A percentile compares a stretch with the other conserved stretches of the same genome.
These are phyloP conservation scores for Fusarium mundagurra DNA, from an alignment of 2,329 filamentous ascomycete genomes.

Conservation along the genomic window DNA sequence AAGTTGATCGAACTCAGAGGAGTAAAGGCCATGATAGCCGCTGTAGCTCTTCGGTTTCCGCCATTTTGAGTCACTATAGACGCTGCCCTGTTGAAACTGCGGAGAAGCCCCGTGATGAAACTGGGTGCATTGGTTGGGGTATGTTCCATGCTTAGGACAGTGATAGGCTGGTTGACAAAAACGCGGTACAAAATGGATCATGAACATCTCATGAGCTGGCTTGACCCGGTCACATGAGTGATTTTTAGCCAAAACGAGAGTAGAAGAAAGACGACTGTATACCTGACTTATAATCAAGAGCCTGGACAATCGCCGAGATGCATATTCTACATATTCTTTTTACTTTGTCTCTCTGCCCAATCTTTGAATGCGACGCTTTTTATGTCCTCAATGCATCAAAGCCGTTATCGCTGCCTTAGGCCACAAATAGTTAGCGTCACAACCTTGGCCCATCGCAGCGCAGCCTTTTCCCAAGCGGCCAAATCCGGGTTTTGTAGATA, in stretches of 20 bases:
- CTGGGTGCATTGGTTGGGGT: conserved; percentile 22
- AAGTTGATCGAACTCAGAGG: neutral
- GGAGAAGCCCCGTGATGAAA: conserved; percentile 39
- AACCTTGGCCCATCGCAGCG: conserved; percentile 35
- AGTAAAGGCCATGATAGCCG: conserved; percentile 2
- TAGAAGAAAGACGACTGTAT: neutral
- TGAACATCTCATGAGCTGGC: neutral
- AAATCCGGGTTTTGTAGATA: conserved; percentile 50
- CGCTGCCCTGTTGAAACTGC: conserved; percentile 26
- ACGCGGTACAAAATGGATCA: neutral
- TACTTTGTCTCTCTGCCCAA: neutral
- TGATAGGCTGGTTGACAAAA: neutral
- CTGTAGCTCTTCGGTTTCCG: conserved; percentile 4
- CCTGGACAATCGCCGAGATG: neutral
- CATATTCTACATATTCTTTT: neutral
- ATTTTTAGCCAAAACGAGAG: neutral
- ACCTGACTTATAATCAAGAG: no score
- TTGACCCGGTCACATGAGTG: neutral
- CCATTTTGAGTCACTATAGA: conserved; percentile 35
- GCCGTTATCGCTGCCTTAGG: conserved; percentile 51
- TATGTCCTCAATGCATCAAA: neutral
- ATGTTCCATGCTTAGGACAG: neutral
- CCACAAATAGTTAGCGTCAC: conserved; percentile 46
- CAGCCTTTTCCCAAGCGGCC: conserved; percentile 51
- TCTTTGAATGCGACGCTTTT: neutral